Percentiles rank a stretch among this genome's conserved stretches.
These are phyloP conservation scores for Rubia tinctorum DNA, from an alignment of 305 asterid species.

Conservation along the genomic window DNA sequence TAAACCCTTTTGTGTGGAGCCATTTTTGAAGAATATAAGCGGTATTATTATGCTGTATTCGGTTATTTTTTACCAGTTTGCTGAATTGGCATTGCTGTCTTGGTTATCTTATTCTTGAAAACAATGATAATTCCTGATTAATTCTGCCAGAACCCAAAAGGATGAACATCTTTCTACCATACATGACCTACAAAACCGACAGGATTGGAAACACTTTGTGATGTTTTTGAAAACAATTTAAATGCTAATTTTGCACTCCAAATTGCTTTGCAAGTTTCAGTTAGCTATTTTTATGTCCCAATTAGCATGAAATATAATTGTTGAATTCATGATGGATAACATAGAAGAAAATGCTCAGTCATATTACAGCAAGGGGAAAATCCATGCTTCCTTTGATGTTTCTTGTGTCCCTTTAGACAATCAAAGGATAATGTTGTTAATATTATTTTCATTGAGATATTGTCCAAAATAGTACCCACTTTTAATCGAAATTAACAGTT, in stretches of 20 bases:
- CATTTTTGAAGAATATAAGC: not conserved
- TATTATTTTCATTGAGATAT: no score
- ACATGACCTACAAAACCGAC: not conserved
- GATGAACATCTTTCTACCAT: constrained; percentile 3
- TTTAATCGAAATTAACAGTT: no score
- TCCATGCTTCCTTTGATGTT: constrained; percentile 59
- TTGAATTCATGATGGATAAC: constrained; percentile 59
- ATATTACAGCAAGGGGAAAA: constrained; percentile 63
- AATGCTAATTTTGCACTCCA: not conserved
- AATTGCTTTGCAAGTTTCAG: not conserved
- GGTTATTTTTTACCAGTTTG: not conserved
- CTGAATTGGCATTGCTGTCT: not conserved
- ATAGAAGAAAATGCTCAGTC: constrained; percentile 82
- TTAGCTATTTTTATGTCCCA: not conserved
- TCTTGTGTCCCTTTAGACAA: not conserved
- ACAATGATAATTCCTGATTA: not conserved
- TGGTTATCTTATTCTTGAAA: not conserved
- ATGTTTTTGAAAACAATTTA: not conserved
- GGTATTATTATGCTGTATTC: not conserved
- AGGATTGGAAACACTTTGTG: not conserved
- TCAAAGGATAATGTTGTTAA: no score
- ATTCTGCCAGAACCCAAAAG: not conserved
- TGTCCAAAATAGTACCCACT: no score
- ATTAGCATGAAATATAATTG: constrained; percentile 11
- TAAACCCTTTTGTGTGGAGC: constrained; percentile 29